These are phyloP conservation scores for Aspergillus fructus DNA, from an alignment of 2,329 filamentous ascomycete species.

Conservation along the genomic window DNA sequence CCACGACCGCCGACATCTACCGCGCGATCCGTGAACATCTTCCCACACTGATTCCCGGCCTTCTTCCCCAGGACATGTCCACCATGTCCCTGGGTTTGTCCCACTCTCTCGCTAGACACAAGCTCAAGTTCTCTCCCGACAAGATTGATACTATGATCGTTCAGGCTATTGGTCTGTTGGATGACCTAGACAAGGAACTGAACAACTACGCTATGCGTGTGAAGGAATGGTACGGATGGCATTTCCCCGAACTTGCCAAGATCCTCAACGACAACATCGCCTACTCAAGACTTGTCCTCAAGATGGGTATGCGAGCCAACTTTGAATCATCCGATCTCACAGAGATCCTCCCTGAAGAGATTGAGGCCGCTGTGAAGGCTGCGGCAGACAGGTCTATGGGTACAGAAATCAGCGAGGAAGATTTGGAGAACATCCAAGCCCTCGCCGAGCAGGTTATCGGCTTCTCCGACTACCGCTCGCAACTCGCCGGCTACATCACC, in stretches of 20 bases:
- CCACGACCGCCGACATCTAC: constrained; percentile 82
- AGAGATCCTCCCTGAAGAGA: constrained; percentile 91
- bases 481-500: constrained; percentile 85
- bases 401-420: constrained; percentile 90
- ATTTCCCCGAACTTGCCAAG: constrained; percentile 97
- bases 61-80: constrained; percentile 80
- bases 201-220: constrained; percentile 99
- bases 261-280: constrained; percentile 97
- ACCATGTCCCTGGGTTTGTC: constrained; percentile 96
- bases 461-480: constrained; percentile 85
- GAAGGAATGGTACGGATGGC: constrained; percentile 99
- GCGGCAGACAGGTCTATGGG: constrained; percentile 98
- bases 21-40: constrained; percentile 91
- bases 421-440: constrained; percentile 87
- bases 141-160: constrained; percentile 99
- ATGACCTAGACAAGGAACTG: constrained; percentile 97
- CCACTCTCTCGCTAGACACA: constrained; percentile 94
- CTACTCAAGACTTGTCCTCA: constrained; percentile 83
- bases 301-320: constrained; percentile 85
- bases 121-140: constrained; percentile 96
- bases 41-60: constrained; percentile 83
- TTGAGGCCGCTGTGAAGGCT: constrained; percentile 86
- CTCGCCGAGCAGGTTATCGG: constrained; percentile 90
- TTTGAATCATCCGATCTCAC: constrained; percentile 75
- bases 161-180: constrained; percentile 88